phyloP scores from a whole-genome alignment of 108 stramenopile species.

The Fistulifera pelliculosa region DNA sequence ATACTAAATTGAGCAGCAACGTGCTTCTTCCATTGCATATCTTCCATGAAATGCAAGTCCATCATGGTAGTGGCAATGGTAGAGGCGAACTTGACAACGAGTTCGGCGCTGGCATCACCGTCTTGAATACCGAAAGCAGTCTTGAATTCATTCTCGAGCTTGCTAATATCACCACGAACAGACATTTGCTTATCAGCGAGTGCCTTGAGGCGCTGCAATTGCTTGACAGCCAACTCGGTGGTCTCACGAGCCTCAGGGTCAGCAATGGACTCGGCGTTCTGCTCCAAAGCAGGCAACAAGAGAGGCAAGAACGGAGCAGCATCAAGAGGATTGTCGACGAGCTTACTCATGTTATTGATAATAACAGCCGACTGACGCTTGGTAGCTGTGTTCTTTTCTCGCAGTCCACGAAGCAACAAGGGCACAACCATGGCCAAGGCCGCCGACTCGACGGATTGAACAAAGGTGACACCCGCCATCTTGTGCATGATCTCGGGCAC shows the following conservation, averaged over 20 bases:
- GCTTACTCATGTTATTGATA: slow-evolving; percentile 97
- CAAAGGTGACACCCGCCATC: slow-evolving; percentile 95
- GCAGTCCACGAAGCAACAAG: slow-evolving; percentile 92
- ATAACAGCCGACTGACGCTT: slow-evolving; percentile 98
- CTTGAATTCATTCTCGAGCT: slow-evolving; percentile 62
- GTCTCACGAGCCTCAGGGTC: slow-evolving; percentile 92
- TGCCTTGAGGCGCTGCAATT: slow-evolving; percentile 76
- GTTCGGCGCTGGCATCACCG: slow-evolving; percentile 39
- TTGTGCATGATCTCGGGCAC: slow-evolving; percentile 95
- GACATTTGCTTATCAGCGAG: slow-evolving; percentile 75
- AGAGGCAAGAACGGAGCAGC: slow-evolving; percentile 95
- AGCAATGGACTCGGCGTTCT: slow-evolving; percentile 88
- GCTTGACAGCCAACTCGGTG: slow-evolving; percentile 79
- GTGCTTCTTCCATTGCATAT: slow-evolving; percentile 85
- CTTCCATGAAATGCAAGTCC: slow-evolving; percentile 88
- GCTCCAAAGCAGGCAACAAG: slow-evolving; percentile 91
- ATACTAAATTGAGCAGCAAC: slow-evolving; percentile 34
- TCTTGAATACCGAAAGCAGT: slow-evolving; percentile 41
- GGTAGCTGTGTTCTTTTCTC: slow-evolving; percentile 84
- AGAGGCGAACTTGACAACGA: slow-evolving; percentile 56
- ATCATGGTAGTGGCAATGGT: slow-evolving; percentile 80
- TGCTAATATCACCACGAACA: slow-evolving; percentile 76
- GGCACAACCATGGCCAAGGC: slow-evolving; percentile 99
- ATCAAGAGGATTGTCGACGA: slow-evolving; percentile 93
- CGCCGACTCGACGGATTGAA: slow-evolving; percentile 96